Conservation (phyloP, 2,329 filamentous ascomycete species). For the Colletotrichum chlorophyti region DNA sequence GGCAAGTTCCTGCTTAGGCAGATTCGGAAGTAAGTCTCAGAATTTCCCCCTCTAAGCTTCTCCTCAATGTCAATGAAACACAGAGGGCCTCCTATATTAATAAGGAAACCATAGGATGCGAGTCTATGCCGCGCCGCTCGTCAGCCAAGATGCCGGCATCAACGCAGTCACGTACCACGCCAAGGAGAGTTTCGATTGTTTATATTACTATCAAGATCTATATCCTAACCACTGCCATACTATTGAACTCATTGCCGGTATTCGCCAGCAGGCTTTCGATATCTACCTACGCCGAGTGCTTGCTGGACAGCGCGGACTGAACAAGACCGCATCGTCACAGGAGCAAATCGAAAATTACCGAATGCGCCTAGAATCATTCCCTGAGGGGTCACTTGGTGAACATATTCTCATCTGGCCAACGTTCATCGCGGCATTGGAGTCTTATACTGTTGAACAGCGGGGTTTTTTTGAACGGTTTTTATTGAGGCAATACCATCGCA, state of each 20-base stretch:
- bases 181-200: constrained; percentile 15
- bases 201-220: constrained; percentile 12
- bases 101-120: too few species aligned
- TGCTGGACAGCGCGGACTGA: background rate
- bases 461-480: background rate
- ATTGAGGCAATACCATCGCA: constrained; percentile 12
- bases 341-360: background rate
- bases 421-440: constrained; percentile 15
- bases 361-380: background rate
- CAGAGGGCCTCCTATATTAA: too few species aligned
- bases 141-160: background rate
- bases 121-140: constrained; percentile 12
- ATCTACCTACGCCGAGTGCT: constrained; percentile 8
- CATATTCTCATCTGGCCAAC: constrained; percentile 15
- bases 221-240: constrained; percentile 4
- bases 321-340: background rate
- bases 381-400: constrained; percentile 5
- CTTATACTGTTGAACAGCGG: constrained; percentile 6
- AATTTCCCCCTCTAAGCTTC: background rate
- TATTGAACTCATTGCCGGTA: constrained; percentile 1
- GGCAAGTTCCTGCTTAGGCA: constrained; percentile 2
- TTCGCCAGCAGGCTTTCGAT: constrained; percentile 14
- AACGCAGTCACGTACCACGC: background rate
- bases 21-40: constrained; percentile 13
- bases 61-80: background rate